Evolutionary conservation across 78 protist species (phyloP).

Genomic region (Dictyostelium brefeldianum): DNA sequence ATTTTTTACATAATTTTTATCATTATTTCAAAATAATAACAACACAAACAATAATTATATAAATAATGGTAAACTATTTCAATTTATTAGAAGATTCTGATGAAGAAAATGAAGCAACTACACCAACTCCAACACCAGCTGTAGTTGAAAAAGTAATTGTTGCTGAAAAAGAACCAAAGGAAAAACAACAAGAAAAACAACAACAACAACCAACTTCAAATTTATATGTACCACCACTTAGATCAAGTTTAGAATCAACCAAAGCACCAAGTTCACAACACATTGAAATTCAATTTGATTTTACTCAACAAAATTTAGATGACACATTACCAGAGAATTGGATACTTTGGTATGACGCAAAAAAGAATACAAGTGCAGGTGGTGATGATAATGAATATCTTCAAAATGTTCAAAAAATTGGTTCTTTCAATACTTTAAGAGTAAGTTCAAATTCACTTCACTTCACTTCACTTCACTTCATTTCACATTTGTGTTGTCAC

Average conservation of each 20-base stretch:
- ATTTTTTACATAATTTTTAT: too few relatives aligned
- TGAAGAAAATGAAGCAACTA: constrained; percentile 37
- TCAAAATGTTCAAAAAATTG: constrained; percentile 52
- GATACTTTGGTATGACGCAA: constrained; percentile 57
- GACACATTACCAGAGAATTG: constrained; percentile 32
- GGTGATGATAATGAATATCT: constrained; percentile 61
- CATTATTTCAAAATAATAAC: too few relatives aligned
- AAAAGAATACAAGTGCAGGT: not conserved
- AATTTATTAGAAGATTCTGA: constrained; percentile 47
- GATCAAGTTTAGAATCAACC: not conserved
- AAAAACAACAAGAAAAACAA: not conserved
- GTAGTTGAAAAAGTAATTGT: not conserved
- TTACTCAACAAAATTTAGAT: not conserved
- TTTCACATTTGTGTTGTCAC: too few relatives aligned
- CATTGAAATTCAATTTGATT: constrained; percentile 37
- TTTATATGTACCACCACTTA: constrained; percentile 8
- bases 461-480: too few relatives aligned
- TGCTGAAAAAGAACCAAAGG: constrained; percentile 4
- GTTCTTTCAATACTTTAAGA: constrained; percentile 40
- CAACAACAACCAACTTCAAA: not conserved
- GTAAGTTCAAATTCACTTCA: not conserved
- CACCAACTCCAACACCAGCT: not conserved
- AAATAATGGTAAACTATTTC: constrained; percentile 53
- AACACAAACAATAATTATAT: not conserved
- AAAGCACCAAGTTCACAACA: constrained; percentile 36